Percentiles rank a stretch among this genome's conserved stretches.
Conservation (phyloP, 106 monocot genomes). For the Acanthochlamys bracteata region DNA sequence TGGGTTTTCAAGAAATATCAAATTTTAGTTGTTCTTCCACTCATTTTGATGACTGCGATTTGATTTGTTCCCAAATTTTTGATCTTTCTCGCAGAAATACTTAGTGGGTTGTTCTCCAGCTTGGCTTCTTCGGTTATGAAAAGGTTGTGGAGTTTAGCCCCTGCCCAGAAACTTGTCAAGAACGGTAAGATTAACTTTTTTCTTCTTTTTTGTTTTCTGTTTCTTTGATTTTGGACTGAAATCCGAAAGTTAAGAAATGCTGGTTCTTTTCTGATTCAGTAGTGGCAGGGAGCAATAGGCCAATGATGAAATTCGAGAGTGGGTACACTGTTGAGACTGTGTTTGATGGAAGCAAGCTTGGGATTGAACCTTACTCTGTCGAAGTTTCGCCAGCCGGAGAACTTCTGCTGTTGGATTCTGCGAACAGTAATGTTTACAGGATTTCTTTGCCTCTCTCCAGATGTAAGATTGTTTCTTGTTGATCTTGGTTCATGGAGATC, state of each 20-base stretch:
- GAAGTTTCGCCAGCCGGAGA: conserved; percentile 70
- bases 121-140: conserved; percentile 43
- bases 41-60: conserved; percentile 7
- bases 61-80: neutral
- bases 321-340: conserved; percentile 95
- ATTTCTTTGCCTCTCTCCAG: conserved; percentile 67
- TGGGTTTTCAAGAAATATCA: neutral
- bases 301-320: conserved; percentile 87
- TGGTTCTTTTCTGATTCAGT: conserved; percentile 1
- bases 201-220: neutral
- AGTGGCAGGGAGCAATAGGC: conserved; percentile 41
- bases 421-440: conserved; percentile 84
- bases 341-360: conserved; percentile 98
- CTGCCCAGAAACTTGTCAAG: conserved; percentile 61
- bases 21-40: neutral
- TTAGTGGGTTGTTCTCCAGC: conserved; percentile 66
- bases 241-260: neutral
- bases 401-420: conserved; percentile 75
- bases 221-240: conserved; percentile 1
- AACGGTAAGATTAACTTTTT: neutral
- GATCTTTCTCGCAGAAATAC: conserved; percentile 28
- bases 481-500: too few species aligned
- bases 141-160: conserved; percentile 66
- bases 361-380: conserved; percentile 85
- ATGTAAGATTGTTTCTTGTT: conserved; percentile 43